These are phyloP conservation scores for Sclerotinia minor DNA, from an alignment of 2,329 filamentous ascomycete genomes.

Conservation along the genomic window DNA sequence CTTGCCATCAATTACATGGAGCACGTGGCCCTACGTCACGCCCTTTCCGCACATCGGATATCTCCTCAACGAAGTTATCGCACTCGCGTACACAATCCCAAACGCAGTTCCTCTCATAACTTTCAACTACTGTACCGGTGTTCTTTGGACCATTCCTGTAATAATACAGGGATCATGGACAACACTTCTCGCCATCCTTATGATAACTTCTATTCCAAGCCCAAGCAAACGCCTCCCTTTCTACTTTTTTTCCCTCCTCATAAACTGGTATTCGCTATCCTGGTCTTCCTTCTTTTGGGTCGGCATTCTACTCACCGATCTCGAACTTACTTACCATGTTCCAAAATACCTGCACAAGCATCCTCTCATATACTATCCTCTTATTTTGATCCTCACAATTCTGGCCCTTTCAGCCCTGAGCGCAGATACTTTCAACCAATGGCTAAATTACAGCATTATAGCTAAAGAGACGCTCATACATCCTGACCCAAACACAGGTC, in stretches of 20 bases:
- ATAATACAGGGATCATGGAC: constrained; percentile 50
- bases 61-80: constrained; percentile 48
- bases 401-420: constrained; percentile 33
- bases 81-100: constrained; percentile 49
- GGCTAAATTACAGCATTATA: constrained; percentile 30
- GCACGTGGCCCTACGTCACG: constrained; percentile 49
- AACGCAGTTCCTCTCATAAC: constrained; percentile 51
- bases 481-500: constrained; percentile 45
- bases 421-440: constrained; percentile 27
- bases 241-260: constrained; percentile 47
- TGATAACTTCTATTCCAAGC: constrained; percentile 48
- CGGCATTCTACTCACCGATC: constrained; percentile 48
- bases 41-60: constrained; percentile 46
- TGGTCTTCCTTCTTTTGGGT: constrained; percentile 51
- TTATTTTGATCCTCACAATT: constrained; percentile 41
- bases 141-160: constrained; percentile 52
- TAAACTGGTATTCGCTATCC: constrained; percentile 50
- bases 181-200: constrained; percentile 46
- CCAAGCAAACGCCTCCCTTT: constrained; percentile 50
- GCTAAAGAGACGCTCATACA: constrained; percentile 47
- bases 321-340: constrained; percentile 50
- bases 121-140: constrained; percentile 51
- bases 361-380: constrained; percentile 43
- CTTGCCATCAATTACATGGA: constrained; percentile 50
- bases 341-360: constrained; percentile 44